These are phyloP conservation scores for Elsinoe fawcettii DNA, from an alignment of 2,329 filamentous ascomycete genomes.

Conservation along the genomic window DNA sequence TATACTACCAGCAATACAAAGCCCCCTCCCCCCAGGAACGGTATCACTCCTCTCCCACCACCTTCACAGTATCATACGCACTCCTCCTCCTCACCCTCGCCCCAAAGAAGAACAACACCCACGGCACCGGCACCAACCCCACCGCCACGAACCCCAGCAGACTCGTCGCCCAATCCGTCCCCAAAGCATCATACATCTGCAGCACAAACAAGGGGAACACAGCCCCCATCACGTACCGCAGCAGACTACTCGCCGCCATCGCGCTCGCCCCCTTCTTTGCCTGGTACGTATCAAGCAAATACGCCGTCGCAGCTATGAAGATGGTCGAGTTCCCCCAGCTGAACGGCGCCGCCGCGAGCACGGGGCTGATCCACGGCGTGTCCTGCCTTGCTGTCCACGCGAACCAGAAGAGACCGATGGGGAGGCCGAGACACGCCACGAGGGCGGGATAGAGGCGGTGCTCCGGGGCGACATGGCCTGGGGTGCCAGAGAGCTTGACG, in stretches of 20 bases:
- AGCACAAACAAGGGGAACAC: conserved; percentile 30
- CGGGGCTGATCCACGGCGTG: conserved; percentile 19
- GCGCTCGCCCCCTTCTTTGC: conserved; percentile 28
- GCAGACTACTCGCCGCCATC: conserved; percentile 28
- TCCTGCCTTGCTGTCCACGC: conserved; percentile 16
- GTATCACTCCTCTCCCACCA: neutral
- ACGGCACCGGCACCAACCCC: conserved; percentile 32
- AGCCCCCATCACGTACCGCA: conserved; percentile 26
- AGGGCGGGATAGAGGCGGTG: conserved; percentile 12
- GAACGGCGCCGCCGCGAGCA: conserved; percentile 22
- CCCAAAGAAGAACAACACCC: conserved; percentile 29
- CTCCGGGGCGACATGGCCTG: conserved; percentile 8
- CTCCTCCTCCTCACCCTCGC: conserved; percentile 22
- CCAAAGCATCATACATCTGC: conserved; percentile 24
- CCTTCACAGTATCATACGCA: conserved; percentile 19
- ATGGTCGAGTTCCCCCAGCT: conserved; percentile 23
- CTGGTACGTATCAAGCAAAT: conserved; percentile 36
- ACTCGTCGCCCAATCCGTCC: conserved; percentile 31
- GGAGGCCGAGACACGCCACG: conserved; percentile 5
- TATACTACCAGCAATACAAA: neutral
- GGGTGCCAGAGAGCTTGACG: neutral
- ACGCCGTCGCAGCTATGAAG: conserved; percentile 31
- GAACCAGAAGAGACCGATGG: conserved; percentile 18
- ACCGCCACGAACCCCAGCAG: conserved; percentile 34
- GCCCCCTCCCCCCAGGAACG: too few species aligned